A percentile compares a stretch with the other conserved stretches of the same genome.
Evolutionary conservation across 352 stramenopile genomes (phyloP).

Genomic region (Globisporangium uncinulatum): DNA sequence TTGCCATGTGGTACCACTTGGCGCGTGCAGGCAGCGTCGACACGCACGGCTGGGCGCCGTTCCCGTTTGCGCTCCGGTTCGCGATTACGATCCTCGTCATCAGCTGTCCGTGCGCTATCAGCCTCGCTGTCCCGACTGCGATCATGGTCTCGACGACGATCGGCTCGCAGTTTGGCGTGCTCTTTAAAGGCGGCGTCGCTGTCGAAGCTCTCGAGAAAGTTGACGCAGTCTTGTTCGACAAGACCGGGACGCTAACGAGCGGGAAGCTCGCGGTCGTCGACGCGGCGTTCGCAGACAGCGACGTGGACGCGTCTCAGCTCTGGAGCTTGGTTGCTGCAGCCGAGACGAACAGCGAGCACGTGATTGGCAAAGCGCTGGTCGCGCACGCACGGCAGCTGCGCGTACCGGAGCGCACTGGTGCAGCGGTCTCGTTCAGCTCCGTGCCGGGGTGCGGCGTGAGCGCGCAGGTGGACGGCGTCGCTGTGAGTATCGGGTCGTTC

Average conservation of each 20-base stretch:
- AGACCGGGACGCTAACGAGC: slow-evolving; percentile 72
- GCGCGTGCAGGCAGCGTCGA: slow-evolving; percentile 29
- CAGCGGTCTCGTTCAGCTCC: slow-evolving; percentile 29
- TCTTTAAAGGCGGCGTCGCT: slow-evolving; percentile 72
- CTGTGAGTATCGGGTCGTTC: slow-evolving; percentile 52
- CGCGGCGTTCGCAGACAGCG: slow-evolving; percentile 1
- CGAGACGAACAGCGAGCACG: slow-evolving; percentile 60
- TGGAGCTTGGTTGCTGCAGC: slow-evolving; percentile 47
- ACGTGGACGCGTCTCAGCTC: slow-evolving; percentile 9
- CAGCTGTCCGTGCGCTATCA: slow-evolving; percentile 74
- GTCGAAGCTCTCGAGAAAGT: slow-evolving; percentile 65
- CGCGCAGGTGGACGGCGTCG: slow-evolving; percentile 23
- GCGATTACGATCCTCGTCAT: slow-evolving; percentile 77
- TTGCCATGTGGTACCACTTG: slow-evolving; percentile 69
- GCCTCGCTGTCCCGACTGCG: slow-evolving; percentile 64
- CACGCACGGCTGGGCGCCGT: slow-evolving; percentile 46
- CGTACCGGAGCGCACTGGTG: slow-evolving; percentile 12
- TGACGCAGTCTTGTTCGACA: slow-evolving; percentile 77
- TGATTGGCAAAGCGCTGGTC: slow-evolving; percentile 52
- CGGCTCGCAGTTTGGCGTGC: slow-evolving; percentile 69
- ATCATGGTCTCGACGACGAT: slow-evolving; percentile 79
- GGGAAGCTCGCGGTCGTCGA: slow-evolving; percentile 45
- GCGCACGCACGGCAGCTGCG: slow-evolving; percentile 32
- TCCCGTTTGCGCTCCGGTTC: slow-evolving; percentile 74
- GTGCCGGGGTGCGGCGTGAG: slow-evolving; percentile 62